Evolutionary conservation across 140 eudicot species (phyloP).

Genomic region (Stevia rebaudiana): DNA sequence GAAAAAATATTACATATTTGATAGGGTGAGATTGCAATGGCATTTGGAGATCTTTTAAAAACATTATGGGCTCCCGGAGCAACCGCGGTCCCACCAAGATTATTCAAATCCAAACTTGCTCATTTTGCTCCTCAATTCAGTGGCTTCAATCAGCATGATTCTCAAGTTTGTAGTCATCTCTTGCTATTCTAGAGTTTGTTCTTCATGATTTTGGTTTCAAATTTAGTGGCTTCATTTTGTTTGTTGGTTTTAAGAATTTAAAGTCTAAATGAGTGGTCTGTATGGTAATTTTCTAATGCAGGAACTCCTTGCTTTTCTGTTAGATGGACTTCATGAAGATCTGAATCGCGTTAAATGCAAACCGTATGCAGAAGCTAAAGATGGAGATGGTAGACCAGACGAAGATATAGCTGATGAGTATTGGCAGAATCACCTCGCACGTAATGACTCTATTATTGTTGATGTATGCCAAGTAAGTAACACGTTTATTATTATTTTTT

Average conservation of each 20-base stretch:
- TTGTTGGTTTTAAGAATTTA: not conserved
- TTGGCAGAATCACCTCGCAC: constrained; percentile 80
- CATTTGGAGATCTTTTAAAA: constrained; percentile 78
- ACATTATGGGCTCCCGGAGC: constrained; percentile 83
- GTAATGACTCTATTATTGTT: constrained; percentile 84
- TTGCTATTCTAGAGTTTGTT: constrained; percentile 10
- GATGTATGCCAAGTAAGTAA: constrained; percentile 76
- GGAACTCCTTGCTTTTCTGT: constrained; percentile 84
- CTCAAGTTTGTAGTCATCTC: constrained; percentile 59
- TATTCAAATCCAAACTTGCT: constrained; percentile 66
- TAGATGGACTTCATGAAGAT: constrained; percentile 98
- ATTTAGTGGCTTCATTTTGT: not conserved
- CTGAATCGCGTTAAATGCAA: constrained; percentile 84
- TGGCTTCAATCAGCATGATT: constrained; percentile 92
- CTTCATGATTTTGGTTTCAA: not conserved
- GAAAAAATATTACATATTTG: constrained; percentile 10
- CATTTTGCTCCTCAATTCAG: constrained; percentile 91
- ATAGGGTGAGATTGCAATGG: constrained; percentile 86
- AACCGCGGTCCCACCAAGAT: constrained; percentile 54
- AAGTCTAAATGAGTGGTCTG: constrained; percentile 18
- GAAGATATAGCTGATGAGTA: constrained; percentile 82
- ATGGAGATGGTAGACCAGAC: constrained; percentile 67
- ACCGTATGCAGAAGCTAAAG: constrained; percentile 66
- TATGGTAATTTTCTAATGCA: constrained; percentile 32
- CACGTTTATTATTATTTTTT: too few species aligned